Percentiles rank a stretch among this genome's conserved stretches.
phyloP scores from a whole-genome alignment of 192 early-diverging fungal species.

The Coemansia interrupta region DNA sequence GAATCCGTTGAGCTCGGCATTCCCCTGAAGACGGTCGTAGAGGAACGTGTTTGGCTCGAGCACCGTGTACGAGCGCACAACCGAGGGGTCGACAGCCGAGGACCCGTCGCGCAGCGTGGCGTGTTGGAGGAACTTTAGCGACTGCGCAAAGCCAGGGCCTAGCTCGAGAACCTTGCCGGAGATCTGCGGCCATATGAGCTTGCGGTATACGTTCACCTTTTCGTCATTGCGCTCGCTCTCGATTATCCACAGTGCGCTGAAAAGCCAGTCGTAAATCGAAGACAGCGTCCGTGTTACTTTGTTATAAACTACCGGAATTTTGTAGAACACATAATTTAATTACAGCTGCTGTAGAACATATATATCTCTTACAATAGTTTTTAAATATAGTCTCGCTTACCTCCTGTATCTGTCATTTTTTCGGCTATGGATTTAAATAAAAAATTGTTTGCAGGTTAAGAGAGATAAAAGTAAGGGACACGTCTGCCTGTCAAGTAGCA shows the following conservation, averaged over 20 bases:
- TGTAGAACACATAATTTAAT: no score
- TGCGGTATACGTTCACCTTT: conserved; percentile 39
- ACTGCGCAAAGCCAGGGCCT: conserved; percentile 35
- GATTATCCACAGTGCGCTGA: conserved; percentile 28
- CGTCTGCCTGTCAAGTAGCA: no score
- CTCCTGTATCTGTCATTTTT: no score
- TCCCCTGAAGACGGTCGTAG: conserved; percentile 26
- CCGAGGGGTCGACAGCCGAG: conserved; percentile 16
- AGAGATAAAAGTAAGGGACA: no score
- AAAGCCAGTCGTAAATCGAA: conserved; percentile 23
- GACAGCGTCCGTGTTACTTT: conserved; percentile 3
- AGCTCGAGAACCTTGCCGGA: conserved; percentile 46
- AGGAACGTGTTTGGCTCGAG: conserved; percentile 47
- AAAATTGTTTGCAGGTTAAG: no score
- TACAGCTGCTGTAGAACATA: no score
- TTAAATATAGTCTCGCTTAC: no score
- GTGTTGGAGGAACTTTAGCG: conserved; percentile 33
- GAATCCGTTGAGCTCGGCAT: conserved; percentile 39
- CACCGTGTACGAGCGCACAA: conserved; percentile 34
- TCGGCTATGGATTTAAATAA: no score
- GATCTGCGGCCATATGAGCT: conserved; percentile 37
- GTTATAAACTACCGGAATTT: conserved; percentile 6
- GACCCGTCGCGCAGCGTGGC: conserved; percentile 27
- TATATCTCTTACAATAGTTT: no score
- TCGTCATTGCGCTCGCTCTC: conserved; percentile 34